A percentile compares a stretch with the other conserved stretches of the same genome.
Evolutionary conservation across 1,139 yeast species (phyloP).

Genomic region (Protomyces gravidus): DNA sequence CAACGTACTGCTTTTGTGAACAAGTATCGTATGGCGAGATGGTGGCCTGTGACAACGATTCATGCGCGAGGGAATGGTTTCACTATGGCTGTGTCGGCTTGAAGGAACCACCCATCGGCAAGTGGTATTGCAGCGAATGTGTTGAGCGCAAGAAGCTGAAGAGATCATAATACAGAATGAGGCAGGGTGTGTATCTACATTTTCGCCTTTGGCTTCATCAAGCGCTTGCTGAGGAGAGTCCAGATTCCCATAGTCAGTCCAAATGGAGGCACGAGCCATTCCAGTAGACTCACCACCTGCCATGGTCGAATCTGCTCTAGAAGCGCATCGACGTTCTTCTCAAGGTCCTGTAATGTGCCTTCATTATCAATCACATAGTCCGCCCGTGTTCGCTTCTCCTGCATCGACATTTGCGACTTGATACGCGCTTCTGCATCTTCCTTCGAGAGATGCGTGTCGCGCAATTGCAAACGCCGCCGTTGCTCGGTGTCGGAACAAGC

Average conservation of each 20-base stretch:
- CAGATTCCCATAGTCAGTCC: slow-evolving; percentile 19
- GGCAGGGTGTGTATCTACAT: not conserved
- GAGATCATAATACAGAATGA: not conserved
- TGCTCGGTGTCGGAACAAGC: slow-evolving; percentile 59
- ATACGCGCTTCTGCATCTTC: slow-evolving; percentile 73
- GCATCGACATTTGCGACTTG: slow-evolving; percentile 66
- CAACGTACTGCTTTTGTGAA: slow-evolving; percentile 73
- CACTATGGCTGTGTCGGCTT: slow-evolving; percentile 76
- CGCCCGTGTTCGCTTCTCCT: slow-evolving; percentile 54
- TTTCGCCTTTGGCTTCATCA: not conserved
- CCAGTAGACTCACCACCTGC: slow-evolving; percentile 21
- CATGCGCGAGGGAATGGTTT: slow-evolving; percentile 83
- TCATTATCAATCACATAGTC: slow-evolving; percentile 68
- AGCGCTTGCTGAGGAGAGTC: not conserved
- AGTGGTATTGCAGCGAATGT: slow-evolving; percentile 43
- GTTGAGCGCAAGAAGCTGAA: slow-evolving; percentile 5
- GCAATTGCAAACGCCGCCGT: slow-evolving; percentile 53
- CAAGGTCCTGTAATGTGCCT: slow-evolving; percentile 46
- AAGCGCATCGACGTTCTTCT: slow-evolving; percentile 16
- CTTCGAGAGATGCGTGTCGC: slow-evolving; percentile 59
- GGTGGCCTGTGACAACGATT: slow-evolving; percentile 85
- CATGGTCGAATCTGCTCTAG: slow-evolving; percentile 29
- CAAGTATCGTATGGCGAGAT: slow-evolving; percentile 83
- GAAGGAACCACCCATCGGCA: slow-evolving; percentile 44
- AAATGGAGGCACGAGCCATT: slow-evolving; percentile 25